phyloP scores from a whole-genome alignment of 2,329 filamentous ascomycete genomes.

The Talaromyces atroroseus region DNA sequence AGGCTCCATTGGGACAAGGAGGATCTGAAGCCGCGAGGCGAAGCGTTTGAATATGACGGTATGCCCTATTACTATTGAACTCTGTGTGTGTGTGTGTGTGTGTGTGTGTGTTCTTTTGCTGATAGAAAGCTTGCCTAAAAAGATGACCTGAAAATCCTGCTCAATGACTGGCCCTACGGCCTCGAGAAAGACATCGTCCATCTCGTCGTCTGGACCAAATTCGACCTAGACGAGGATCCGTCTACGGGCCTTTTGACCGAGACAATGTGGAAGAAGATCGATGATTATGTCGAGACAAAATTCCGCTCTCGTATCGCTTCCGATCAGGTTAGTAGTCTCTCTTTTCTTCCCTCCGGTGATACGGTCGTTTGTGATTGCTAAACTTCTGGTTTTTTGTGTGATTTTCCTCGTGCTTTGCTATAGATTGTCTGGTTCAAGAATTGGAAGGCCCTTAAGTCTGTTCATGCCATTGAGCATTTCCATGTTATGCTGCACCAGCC shows the following conservation, averaged over 20 bases:
- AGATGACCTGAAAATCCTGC: slow-evolving; percentile 67
- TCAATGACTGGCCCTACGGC: slow-evolving; percentile 94
- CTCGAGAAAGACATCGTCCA: slow-evolving; percentile 73
- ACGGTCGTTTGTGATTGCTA: background rate
- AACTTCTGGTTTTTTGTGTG: background rate
- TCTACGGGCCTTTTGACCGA: slow-evolving; percentile 62
- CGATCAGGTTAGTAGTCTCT: slow-evolving; percentile 35
- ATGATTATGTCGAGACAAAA: slow-evolving; percentile 61
- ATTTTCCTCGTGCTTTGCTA: background rate
- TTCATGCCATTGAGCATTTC: slow-evolving; percentile 86
- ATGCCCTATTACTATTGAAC: background rate
- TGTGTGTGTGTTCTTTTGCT: background rate
- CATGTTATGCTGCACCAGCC: slow-evolving; percentile 86
- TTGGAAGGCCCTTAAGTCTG: slow-evolving; percentile 76
- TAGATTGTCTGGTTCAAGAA: slow-evolving; percentile 87
- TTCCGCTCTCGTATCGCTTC: slow-evolving; percentile 51
- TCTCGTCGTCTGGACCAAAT: slow-evolving; percentile 90
- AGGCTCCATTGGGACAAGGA: slow-evolving; percentile 62
- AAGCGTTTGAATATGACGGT: slow-evolving; percentile 34
- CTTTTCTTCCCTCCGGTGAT: background rate
- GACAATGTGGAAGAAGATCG: slow-evolving; percentile 58
- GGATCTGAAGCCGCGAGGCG: slow-evolving; percentile 25
- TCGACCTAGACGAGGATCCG: slow-evolving; percentile 66
- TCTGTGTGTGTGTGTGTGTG: no score
- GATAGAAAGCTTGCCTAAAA: background rate